Evolutionary conservation across 2,329 filamentous ascomycete genomes (phyloP), one percentile per base, ranked within the genome.

Genomic region (Allantophomopsis cytisporea): DNA sequence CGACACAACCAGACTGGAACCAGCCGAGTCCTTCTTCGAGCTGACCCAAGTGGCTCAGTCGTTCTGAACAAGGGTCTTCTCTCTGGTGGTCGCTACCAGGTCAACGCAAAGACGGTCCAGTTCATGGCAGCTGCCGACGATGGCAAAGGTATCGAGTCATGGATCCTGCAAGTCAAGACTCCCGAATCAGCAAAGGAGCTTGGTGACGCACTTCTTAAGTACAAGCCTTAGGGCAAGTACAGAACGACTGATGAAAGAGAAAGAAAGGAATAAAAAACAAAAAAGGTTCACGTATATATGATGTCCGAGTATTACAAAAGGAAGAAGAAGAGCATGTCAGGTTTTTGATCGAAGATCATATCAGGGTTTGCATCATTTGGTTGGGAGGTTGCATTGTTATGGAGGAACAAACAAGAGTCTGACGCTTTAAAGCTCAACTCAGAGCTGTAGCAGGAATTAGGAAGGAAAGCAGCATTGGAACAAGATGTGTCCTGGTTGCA

Each of bases 21-120:
- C 20, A 71, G 78, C 4, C 75, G 85, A 32, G 62, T 91, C 35
- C 61, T 93, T 15, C 61, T 88, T 45, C 76, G 85, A 37, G 74
- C 75, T n/a, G 81, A 87, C 46, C 83, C 83, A 0, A 71, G 77
- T 45, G 85, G 85, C 13, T 73, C 80, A 31, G 65, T 89, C 36
- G 71, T 81, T 3, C 62, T 93, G 51, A 93, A 93, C 60, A 73
- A 79, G 48, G 59, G 66, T 15, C 58, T 88, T 37, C 59, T 84
- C 28, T 62, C 73, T 2, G 63, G 68, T n/a, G 60, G 77, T 39
- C 64, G 65, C 5, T 88, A 87, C 62, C 72, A 71, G 50, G 62
- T 68, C 6, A 66, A 69, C 20, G 65, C 55, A 36, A 82, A 79
- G 58, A 76, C 72, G 43, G 62, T 81, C 42, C 76, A 71, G 53